These are phyloP conservation scores for Solanum chiquidenum DNA, from an alignment of 257 asterid species.

Conservation along the genomic window DNA sequence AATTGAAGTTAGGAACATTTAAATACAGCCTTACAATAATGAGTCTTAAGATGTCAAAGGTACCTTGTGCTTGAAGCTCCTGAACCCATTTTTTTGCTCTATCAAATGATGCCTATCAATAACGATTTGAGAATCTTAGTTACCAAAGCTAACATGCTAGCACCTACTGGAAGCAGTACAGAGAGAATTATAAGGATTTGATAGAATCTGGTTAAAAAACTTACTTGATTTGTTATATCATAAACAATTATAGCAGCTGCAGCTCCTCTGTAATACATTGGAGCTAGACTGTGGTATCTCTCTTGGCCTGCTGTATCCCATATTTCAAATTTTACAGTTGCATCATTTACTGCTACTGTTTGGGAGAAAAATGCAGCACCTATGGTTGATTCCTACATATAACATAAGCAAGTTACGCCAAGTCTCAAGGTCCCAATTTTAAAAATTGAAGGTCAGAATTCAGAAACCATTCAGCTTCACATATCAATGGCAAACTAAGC, in stretches of 20 bases:
- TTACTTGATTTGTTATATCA: slow-evolving; percentile 69
- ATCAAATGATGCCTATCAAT: slow-evolving; percentile 60
- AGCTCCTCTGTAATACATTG: slow-evolving; percentile 90
- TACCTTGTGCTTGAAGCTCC: slow-evolving; percentile 91
- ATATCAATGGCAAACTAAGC: neutral
- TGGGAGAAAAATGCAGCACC: slow-evolving; percentile 91
- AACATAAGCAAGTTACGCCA: slow-evolving; percentile 8
- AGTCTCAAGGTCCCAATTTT: neutral
- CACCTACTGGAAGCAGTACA: neutral
- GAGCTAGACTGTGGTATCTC: slow-evolving; percentile 89
- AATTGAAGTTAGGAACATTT: neutral
- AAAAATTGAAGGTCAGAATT: neutral
- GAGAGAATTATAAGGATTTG: neutral
- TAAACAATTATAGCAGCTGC: slow-evolving; percentile 81
- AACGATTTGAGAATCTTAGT: neutral
- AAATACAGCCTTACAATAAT: neutral
- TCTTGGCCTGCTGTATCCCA: slow-evolving; percentile 97
- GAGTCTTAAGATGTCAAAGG: neutral
- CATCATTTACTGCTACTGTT: slow-evolving; percentile 72
- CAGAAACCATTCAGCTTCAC: neutral
- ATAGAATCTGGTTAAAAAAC: neutral
- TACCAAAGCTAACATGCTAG: neutral
- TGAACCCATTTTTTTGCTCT: slow-evolving; percentile 88
- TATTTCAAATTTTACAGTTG: slow-evolving; percentile 77
- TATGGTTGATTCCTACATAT: slow-evolving; percentile 65